phyloP scores from a whole-genome alignment of 305 asterid species.

The Solanum aculeatissimum region DNA sequence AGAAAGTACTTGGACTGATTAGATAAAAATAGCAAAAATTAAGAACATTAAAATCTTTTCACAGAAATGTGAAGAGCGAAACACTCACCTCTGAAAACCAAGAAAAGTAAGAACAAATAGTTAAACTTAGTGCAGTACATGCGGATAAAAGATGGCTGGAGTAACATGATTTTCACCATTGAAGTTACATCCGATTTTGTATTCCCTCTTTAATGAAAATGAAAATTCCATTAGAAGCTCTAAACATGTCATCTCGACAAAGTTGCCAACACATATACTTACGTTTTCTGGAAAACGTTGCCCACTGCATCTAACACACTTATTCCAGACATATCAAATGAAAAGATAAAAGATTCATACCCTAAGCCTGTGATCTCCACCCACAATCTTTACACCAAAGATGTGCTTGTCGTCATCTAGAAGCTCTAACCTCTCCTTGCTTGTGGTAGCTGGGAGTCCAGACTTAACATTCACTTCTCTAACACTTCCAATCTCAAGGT shows the following conservation, averaged over 20 bases:
- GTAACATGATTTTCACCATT: background rate
- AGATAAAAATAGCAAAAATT: background rate
- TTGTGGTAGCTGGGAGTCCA: constrained; percentile 91
- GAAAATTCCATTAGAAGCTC: background rate
- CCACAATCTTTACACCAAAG: constrained; percentile 75
- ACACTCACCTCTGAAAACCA: background rate
- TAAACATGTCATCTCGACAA: background rate
- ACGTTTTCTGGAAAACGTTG: background rate
- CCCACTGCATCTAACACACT: background rate
- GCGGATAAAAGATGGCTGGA: background rate
- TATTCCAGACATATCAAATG: background rate
- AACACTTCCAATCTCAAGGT: constrained; percentile 72
- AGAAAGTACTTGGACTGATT: background rate
- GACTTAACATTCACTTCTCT: constrained; percentile 83
- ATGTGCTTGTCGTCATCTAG: constrained; percentile 76
- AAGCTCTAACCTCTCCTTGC: constrained; percentile 82
- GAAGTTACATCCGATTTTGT: background rate
- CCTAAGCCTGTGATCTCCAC: constrained; percentile 89
- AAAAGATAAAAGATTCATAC: constrained; percentile 14
- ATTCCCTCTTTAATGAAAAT: background rate
- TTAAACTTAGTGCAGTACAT: background rate
- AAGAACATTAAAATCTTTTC: background rate
- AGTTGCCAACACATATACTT: background rate
- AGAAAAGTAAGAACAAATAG: background rate
- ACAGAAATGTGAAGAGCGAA: background rate